Base-by-base conservation (phyloP, 306 rosid species). In the Oemleria cerasiformis region DNA sequence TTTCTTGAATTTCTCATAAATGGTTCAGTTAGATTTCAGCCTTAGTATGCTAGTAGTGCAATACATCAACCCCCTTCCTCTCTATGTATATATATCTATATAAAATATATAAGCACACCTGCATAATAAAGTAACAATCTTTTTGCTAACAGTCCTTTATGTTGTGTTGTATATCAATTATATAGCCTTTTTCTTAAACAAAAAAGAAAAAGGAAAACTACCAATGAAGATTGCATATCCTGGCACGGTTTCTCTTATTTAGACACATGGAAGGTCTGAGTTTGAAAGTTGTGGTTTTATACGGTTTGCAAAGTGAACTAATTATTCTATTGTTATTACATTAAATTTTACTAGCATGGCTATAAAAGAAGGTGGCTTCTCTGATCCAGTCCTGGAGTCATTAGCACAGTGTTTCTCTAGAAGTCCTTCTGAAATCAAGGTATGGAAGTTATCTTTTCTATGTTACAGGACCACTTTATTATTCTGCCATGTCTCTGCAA, bases 341-440 rank as follows among this genome's bases (percentile, higher is more conserved):
- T 71, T 81, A 47, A 64, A 58, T 74, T 30, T 83, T 83, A 63
- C 67, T 88, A 95, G 99, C 74, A 84, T 86, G 97, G 88, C 96
- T 36, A 48, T 85, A 68, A 84, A 79, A 72, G 91, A 95, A 84
- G 75, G 69, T 73, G 97, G 99, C 73, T 79, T 87, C 63, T 84
- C 92, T 56, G 92, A 95, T 76, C 58, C 68, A 67, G 96, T 88
- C 74, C 74, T 91, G 80, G 96, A 88, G 73, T 80, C 91, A 16
- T 77, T 95, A 81, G 92, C 88, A 38, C 90, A 71, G 43, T 95
- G 87, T 82, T 91, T 95, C 75, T 86, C 96, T 79, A 85, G 99
- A 84, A 85, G 75, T 66, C 80, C 89, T 72, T 62, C 57, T 77
- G 97, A 91, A 74, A 75, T 95, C 75, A 89, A 89, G 99, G 99